Evolutionary conservation across 495 filamentous ascomycete genomes (phyloP), one percentile per base, ranked within the genome.

Genomic region (Penicillium maclennaniae): DNA sequence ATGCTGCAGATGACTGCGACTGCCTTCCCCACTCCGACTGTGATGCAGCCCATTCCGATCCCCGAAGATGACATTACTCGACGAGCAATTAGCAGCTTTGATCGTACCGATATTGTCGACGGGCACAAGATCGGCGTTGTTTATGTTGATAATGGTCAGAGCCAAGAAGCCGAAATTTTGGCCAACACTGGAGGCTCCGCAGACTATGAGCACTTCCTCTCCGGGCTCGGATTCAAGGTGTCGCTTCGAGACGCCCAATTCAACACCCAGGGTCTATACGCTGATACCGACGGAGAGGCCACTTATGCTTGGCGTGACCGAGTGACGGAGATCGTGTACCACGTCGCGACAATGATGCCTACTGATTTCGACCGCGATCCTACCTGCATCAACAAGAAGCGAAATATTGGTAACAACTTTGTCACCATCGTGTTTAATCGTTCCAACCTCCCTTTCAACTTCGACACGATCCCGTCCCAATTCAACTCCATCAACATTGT

Each of bases 341-440:
- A 99, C 66, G 84, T 97, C 40, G 86, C 89, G 3, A 97, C 92
- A 12, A 87, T 96, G 79, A 99, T 99, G 95, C 95, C 95, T 10
- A 93, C 89, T 17, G 79, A 92, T 64, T 74, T 85, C 23, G 81
- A 87, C 26, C 75, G 81, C 38, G 91, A 97, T 61, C 83, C 86
- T 14, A 77, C 79, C 14, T 91, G 86, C 58, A 82, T 84, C 56
- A 79, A 80, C 62, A 99, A 99, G 75, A 99, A 99, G 67, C 79
- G 84, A 4, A 95, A 99, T 61, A 91, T 96, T 39, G 95, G 95
- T 38, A 99, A 99, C 62, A 95, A 99, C 72, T 95, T 87, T 61
- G 95, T 99, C 57, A 97, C 95, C 60, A 95, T 99, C 59, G 84
- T 99, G 45, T 99, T 91, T 74, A 99, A 99, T 65, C 88, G 93